phyloP scores from a whole-genome alignment of 169 alveolate species.

The Eimeria mitis region DNA sequence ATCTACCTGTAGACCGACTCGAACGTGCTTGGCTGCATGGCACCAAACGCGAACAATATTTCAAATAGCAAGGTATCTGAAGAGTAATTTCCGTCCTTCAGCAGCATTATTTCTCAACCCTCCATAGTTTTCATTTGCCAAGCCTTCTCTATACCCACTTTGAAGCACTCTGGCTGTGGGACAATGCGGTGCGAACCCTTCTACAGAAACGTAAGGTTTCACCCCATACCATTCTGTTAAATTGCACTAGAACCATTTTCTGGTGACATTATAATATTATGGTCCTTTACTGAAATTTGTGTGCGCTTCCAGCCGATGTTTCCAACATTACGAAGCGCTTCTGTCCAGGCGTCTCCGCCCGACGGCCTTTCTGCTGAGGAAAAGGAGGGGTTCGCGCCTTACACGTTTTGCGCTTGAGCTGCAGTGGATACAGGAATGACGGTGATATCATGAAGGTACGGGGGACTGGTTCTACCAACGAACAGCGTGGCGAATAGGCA shows the following conservation, averaged over 20 bases:
- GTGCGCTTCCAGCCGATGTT: slow-evolving; percentile 9
- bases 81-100: neutral
- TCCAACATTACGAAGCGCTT: slow-evolving; percentile 47
- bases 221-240: neutral
- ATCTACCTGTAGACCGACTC: neutral
- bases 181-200: slow-evolving; percentile 37
- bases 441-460: slow-evolving; percentile 51
- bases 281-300: neutral
- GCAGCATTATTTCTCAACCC: neutral
- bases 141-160: slow-evolving; percentile 30
- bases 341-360: slow-evolving; percentile 37
- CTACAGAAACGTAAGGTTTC: slow-evolving; percentile 43
- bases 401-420: neutral
- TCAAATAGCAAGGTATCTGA: slow-evolving; percentile 15
- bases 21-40: neutral
- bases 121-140: slow-evolving; percentile 2
- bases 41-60: neutral
- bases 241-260: neutral
- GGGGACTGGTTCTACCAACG: slow-evolving; percentile 12
- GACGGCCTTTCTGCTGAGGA: neutral
- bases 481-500: slow-evolving; percentile 13
- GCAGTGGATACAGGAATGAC: slow-evolving; percentile 13
- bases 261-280: neutral
- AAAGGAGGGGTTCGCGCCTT: neutral
- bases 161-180: slow-evolving; percentile 65